Evolutionary conservation across 2,329 filamentous ascomycete genomes (phyloP), one percentile per base, ranked within the genome.

Genomic region (Ophiostoma triangulosporum): DNA sequence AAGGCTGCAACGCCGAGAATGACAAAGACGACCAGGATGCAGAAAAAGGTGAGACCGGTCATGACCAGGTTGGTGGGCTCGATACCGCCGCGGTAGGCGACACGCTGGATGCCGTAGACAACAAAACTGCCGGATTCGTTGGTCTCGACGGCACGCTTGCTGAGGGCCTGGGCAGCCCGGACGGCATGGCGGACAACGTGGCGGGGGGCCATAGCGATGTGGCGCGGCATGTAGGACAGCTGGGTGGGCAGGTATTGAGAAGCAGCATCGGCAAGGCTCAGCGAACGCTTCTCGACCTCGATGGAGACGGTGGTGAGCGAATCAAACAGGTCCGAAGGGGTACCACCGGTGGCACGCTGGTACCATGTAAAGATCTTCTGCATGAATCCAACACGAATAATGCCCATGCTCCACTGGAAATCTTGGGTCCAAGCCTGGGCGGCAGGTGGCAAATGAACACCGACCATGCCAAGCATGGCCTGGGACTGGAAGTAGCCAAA

Each of bases 371-470:
- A 83, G 62, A 93, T 83, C 20, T 72, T 73, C 68, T 94, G 86
- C 66, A 94, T 74, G 68, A 93, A 93, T 32, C 73, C 71, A 52
- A 93, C 76, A 51, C 80, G 79, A 65, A 94, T 91, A 60, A 94
- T 87, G 62, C 88, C 88, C 86, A 94, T 89, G 63, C 81, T 88
- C 88, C 88, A 94, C 66, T 89, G 83, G 73, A 94, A 93, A 67
- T 93, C 89, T 69, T 93, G 88, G 0, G 87, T 93, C 88, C 88
- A 94, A 0, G 87, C 78, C 62, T 84, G 76, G 51, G 90, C 88
- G 55, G 91, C 86, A 0, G 88, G 88, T 3, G 88, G 88, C 50
- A 91, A 75, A 33, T 76, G 73, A 15, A 93, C 82, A 31, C 83
- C 75, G 43, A 81, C 84, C 72, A 93, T 81, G 56, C 88, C 88